Conservation (phyloP, 768 basidiomycete species). For the Amanita muscaria region DNA sequence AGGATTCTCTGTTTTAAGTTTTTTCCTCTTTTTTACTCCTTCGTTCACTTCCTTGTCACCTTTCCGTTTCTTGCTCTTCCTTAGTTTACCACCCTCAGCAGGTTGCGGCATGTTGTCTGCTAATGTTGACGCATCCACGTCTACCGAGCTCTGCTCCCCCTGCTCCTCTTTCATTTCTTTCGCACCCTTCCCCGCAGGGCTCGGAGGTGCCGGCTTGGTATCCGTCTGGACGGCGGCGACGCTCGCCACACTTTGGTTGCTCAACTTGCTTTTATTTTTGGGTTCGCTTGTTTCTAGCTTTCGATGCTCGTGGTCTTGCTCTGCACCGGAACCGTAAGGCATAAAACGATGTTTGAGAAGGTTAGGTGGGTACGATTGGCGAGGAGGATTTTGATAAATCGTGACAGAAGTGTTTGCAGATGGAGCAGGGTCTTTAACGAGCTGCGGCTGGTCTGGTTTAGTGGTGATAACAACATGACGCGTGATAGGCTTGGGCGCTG, state of each 20-base stretch:
- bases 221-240: constrained; percentile 14
- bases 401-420: not conserved
- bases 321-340: constrained; percentile 46
- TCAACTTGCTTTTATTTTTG: not conserved
- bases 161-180: constrained; percentile 38
- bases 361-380: constrained; percentile 50
- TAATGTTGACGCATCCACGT: too few species aligned
- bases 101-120: too few species aligned
- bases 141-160: too few species aligned
- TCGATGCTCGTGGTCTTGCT: constrained; percentile 12
- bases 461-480: constrained; percentile 52
- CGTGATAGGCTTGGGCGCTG: constrained; percentile 34
- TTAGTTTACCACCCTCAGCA: constrained; percentile 19
- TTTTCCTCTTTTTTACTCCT: constrained; percentile 16
- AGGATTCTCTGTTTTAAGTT: constrained; percentile 25
- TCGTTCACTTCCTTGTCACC: not conserved
- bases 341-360: constrained; percentile 54
- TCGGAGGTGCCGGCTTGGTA: constrained; percentile 12
- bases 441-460: constrained; percentile 27
- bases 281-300: not conserved
- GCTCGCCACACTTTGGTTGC: too few species aligned
- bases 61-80: constrained; percentile 31
- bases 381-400: constrained; percentile 41
- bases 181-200: constrained; percentile 16
- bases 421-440: constrained; percentile 14